phyloP scores from a whole-genome alignment of 352 stramenopile genomes.

The Globisporangium radiosum region DNA sequence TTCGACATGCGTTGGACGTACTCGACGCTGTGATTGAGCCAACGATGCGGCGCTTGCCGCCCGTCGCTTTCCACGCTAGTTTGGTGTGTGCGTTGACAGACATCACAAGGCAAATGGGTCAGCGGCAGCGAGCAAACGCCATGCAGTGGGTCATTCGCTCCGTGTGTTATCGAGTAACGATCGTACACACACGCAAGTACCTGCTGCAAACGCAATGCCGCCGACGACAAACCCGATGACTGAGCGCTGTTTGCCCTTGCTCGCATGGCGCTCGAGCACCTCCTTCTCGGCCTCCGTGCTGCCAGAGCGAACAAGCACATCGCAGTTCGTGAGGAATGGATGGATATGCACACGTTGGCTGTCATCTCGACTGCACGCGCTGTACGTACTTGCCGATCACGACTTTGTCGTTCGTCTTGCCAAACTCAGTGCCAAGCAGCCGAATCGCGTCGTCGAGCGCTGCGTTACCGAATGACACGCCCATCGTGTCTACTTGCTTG shows the following conservation, averaged over 20 bases:
- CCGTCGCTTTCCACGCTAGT: conserved; percentile 36
- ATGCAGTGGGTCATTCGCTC: too few species aligned
- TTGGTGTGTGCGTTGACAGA: not conserved
- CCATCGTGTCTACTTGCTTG: conserved; percentile 2
- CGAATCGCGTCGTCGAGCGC: conserved; percentile 60
- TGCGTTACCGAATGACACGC: conserved; percentile 16
- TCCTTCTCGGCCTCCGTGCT: conserved; percentile 63
- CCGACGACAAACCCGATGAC: conserved; percentile 32
- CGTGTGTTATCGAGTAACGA: too few species aligned
- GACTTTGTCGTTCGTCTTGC: conserved; percentile 34
- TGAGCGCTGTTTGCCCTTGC: conserved; percentile 37
- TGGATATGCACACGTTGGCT: too few species aligned
- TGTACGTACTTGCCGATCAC: conserved; percentile 52
- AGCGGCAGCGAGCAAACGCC: too few species aligned
- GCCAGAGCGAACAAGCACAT: not conserved
- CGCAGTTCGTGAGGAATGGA: not conserved
- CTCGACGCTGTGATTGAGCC: conserved; percentile 34
- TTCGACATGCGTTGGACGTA: conserved; percentile 11
- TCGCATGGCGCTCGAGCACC: conserved; percentile 44
- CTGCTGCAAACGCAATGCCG: conserved; percentile 19
- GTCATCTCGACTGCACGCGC: not conserved
- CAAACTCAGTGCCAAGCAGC: conserved; percentile 54
- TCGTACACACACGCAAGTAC: conserved; percentile 5
- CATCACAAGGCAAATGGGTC: not conserved
- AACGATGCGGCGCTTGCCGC: conserved; percentile 27